Conservation (phyloP, 768 basidiomycete species). For the Rhizopogon sp. region DNA sequence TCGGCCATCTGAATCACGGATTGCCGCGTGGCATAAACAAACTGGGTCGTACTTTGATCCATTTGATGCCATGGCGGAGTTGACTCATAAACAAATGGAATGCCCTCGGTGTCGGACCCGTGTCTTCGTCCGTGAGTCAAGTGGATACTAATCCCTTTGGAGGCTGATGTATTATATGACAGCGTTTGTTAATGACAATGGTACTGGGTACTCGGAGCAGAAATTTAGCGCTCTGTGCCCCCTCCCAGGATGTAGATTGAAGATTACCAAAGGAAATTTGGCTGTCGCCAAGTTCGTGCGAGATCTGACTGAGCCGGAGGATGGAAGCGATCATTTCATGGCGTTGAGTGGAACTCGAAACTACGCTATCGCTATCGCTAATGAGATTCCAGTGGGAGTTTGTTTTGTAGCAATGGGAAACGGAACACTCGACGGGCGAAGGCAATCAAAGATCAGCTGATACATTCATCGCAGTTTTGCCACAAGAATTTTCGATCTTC, state of each 20-base stretch:
- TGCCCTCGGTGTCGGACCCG: slow-evolving; percentile 31
- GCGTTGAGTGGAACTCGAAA: slow-evolving; percentile 28
- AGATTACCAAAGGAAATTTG: slow-evolving; percentile 37
- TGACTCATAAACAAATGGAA: slow-evolving; percentile 20
- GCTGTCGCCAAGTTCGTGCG: slow-evolving; percentile 38
- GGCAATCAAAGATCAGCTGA: slow-evolving; percentile 22
- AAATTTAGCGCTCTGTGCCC: slow-evolving; percentile 35
- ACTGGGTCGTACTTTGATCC: slow-evolving; percentile 29
- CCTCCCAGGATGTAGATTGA: slow-evolving; percentile 30
- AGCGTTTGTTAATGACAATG: slow-evolving; percentile 38
- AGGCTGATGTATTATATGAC: background rate
- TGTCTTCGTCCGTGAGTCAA: slow-evolving; percentile 28
- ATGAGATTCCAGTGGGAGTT: slow-evolving; percentile 26
- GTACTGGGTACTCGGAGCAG: slow-evolving; percentile 45
- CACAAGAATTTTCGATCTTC: background rate
- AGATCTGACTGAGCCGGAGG: slow-evolving; percentile 28
- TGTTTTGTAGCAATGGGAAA: slow-evolving; percentile 24
- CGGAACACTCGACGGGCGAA: slow-evolving; percentile 22
- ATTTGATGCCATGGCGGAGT: slow-evolving; percentile 26
- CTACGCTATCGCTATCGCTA: background rate
- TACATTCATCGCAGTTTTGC: slow-evolving; percentile 17
- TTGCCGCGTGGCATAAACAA: slow-evolving; percentile 16
- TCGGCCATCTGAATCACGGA: slow-evolving; percentile 12
- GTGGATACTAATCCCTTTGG: background rate
- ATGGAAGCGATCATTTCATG: slow-evolving; percentile 19